Conservation (phyloP, 2,329 filamentous ascomycete species). For the Fusarium sp. region DNA sequence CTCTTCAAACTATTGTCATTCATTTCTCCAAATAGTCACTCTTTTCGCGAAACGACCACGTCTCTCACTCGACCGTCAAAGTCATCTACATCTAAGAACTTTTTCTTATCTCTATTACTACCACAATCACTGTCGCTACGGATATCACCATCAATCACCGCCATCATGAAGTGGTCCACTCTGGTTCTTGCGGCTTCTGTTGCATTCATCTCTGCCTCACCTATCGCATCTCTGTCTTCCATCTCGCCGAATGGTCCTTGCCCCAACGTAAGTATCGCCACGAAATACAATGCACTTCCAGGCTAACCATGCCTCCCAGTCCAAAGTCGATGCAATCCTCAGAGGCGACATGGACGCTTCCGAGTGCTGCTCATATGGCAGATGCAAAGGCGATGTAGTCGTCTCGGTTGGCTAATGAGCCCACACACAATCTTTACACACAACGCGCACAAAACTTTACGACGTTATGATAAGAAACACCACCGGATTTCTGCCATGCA, state of each 20-base stretch:
- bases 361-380: constrained; percentile 66
- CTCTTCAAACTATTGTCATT: constrained; percentile 11
- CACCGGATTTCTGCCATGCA: constrained; percentile 1
- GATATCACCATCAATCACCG: neutral
- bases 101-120: constrained; percentile 1
- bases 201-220: constrained; percentile 21
- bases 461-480: constrained; percentile 38
- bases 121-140: neutral
- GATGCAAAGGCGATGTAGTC: constrained; percentile 64
- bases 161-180: constrained; percentile 43
- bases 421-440: neutral
- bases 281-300: neutral
- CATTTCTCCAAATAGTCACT: constrained; percentile 10
- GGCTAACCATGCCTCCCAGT: constrained; percentile 40
- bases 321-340: constrained; percentile 59
- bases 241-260: constrained; percentile 53
- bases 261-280: constrained; percentile 47
- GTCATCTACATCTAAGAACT: neutral
- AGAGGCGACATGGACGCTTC: constrained; percentile 61
- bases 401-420: constrained; percentile 56
- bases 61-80: neutral
- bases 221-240: constrained; percentile 43
- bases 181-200: constrained; percentile 35
- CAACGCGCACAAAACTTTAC: constrained; percentile 23
- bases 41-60: neutral